Evolutionary conservation across 306 rosid species (phyloP).

Genomic region (Luffa acutangula): DNA sequence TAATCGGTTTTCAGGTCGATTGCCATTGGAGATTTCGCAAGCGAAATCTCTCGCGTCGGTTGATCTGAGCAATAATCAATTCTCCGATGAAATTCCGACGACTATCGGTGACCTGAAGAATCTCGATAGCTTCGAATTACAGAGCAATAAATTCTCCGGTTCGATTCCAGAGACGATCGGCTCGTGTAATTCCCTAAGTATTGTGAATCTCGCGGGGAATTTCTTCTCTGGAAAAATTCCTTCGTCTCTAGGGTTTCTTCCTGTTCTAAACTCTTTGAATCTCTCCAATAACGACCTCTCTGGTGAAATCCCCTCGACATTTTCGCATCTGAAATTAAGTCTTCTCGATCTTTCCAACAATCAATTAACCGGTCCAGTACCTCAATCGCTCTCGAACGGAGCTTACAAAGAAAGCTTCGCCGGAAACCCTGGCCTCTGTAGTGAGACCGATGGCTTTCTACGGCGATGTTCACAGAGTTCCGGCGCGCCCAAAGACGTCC

Average conservation of each 20-base stretch:
- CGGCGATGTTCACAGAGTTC: slow-evolving; percentile 32
- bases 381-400: slow-evolving; percentile 35
- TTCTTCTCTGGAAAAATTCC: slow-evolving; percentile 48
- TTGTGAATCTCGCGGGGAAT: slow-evolving; percentile 45
- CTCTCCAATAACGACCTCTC: slow-evolving; percentile 50
- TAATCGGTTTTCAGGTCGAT: slow-evolving; percentile 50
- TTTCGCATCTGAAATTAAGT: slow-evolving; percentile 46
- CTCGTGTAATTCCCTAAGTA: slow-evolving; percentile 33
- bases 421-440: slow-evolving; percentile 63
- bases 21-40: slow-evolving; percentile 49
- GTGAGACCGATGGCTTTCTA: slow-evolving; percentile 23
- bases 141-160: slow-evolving; percentile 43
- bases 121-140: slow-evolving; percentile 41
- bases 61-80: slow-evolving; percentile 40
- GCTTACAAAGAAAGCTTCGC: slow-evolving; percentile 82
- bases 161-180: slow-evolving; percentile 55
- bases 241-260: slow-evolving; percentile 50
- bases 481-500: slow-evolving; percentile 30
- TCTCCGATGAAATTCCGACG: slow-evolving; percentile 47
- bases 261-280: slow-evolving; percentile 43
- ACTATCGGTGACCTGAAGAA: slow-evolving; percentile 42
- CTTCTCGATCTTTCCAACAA: slow-evolving; percentile 63
- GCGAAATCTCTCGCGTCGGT: slow-evolving; percentile 39
- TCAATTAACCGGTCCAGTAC: slow-evolving; percentile 44
- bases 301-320: slow-evolving; percentile 53